Base-by-base conservation (phyloP, 106 monocot genomes). In the Apostasia ramifera region DNA sequence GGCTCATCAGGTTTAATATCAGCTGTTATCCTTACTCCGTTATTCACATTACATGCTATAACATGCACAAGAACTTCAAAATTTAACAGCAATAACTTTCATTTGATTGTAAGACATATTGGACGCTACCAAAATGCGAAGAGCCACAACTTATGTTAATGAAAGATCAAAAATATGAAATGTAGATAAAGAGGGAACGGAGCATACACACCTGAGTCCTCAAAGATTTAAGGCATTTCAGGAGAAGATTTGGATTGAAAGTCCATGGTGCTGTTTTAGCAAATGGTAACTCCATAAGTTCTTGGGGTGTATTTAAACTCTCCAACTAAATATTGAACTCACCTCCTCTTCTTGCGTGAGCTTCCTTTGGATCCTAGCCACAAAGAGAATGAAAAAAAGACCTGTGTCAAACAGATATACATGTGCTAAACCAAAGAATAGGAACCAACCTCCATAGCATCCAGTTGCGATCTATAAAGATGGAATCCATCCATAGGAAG, bases 401-500 rank as follows among this genome's bases (percentile, higher is more conserved):
- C 13, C 50, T 12, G 59, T 37, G 54, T 26, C 59, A 76, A 69
- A 37, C 26, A 67, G 12, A 73, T 63, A 3, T 54, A 53, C 12
- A 70, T 47, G 3, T 61, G 55, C 12, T 2, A 5, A 59, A 62
- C 39, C 0, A 57, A 10, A 61, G 11, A 75, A 64, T 61, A 7
- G 50, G 64, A 59, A 52, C 76, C 57, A 58, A 90, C 97, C 89
- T 97, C 89, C 97, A 92, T 90, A 46, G 76, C 82, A 68, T 92
- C 87, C 13, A 97, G 81, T 66, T 97, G 92, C 73, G 89, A 87
- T 40, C 87, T 87, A 57, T 97, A 92, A 14, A 97, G 81, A 78
- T 97, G 97, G 73, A 97, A 97, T 61, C 97, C 97, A 80, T 97
- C 97, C 97, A 97, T 97, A 1, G 97, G 97, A 78, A 97, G 81